phyloP scores from a whole-genome alignment of 257 asterid genomes.

The Echites panduratus region DNA sequence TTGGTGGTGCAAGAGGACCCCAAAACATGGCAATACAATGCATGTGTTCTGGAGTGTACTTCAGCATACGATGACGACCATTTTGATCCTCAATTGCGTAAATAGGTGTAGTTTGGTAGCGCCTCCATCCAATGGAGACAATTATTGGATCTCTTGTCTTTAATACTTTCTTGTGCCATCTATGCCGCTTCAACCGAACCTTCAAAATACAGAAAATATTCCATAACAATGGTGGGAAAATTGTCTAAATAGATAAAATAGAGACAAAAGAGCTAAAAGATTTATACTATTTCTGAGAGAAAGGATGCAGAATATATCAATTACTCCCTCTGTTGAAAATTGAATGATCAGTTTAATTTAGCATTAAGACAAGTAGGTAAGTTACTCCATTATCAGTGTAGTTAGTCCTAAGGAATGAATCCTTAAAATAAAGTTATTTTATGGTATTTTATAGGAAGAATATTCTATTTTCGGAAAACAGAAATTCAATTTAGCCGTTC shows the following conservation, averaged over 20 bases:
- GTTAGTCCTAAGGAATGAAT: too few species aligned
- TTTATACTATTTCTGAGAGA: neutral
- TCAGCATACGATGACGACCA: constrained; percentile 94
- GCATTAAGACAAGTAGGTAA: too few species aligned
- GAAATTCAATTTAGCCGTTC: too few species aligned
- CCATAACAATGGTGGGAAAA: neutral
- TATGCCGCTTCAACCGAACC: constrained; percentile 87
- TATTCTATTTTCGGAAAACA: too few species aligned
- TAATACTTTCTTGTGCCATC: constrained; percentile 96
- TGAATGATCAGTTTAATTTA: neutral
- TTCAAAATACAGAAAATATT: constrained; percentile 22
- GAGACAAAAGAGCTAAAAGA: neutral
- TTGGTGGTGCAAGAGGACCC: constrained; percentile 99
- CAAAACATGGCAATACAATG: constrained; percentile 98
- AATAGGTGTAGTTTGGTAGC: constrained; percentile 83
- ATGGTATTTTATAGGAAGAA: too few species aligned
- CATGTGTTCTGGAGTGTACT: constrained; percentile 99
- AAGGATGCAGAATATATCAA: neutral
- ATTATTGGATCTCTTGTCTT: constrained; percentile 96
- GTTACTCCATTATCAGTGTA: neutral
- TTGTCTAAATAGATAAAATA: neutral
- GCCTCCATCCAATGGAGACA: constrained; percentile 98
- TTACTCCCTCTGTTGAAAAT: neutral
- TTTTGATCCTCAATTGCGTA: constrained; percentile 90
- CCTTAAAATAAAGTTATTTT: too few species aligned